phyloP scores from a whole-genome alignment of 1,284 basidiomycete species.

The Malassezia vespertilionis region DNA sequence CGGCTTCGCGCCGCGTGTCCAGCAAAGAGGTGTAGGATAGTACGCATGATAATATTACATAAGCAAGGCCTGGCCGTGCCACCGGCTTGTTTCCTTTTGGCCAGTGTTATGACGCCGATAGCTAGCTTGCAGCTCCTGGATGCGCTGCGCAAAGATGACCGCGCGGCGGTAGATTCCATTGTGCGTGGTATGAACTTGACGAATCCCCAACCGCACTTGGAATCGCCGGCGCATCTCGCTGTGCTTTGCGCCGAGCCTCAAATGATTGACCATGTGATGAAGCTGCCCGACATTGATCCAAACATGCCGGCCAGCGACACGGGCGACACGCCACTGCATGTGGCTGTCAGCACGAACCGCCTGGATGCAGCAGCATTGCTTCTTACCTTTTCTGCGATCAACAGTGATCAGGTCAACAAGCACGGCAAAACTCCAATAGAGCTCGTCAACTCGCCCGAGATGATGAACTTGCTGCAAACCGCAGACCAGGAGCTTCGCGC shows the following conservation, averaged over 20 bases:
- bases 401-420: slow-evolving; percentile 66
- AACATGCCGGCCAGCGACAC: slow-evolving; percentile 39
- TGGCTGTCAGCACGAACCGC: slow-evolving; percentile 70
- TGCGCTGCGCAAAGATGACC: slow-evolving; percentile 53
- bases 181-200: slow-evolving; percentile 33
- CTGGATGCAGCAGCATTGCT: slow-evolving; percentile 57
- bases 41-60: too few relatives aligned
- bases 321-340: slow-evolving; percentile 71
- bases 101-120: too few relatives aligned
- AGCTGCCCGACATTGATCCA: slow-evolving; percentile 55
- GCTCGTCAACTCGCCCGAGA: slow-evolving; percentile 56
- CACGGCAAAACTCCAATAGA: slow-evolving; percentile 65
- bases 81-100: too few relatives aligned
- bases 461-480: slow-evolving; percentile 70
- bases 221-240: slow-evolving; percentile 64
- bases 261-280: slow-evolving; percentile 57
- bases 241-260: slow-evolving; percentile 62
- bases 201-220: slow-evolving; percentile 22
- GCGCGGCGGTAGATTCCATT: slow-evolving; percentile 23
- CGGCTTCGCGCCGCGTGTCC: too few relatives aligned
- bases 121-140: slow-evolving; percentile 67
- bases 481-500: slow-evolving; percentile 68
- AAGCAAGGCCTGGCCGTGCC: too few relatives aligned
- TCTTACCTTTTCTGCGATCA: slow-evolving; percentile 56
- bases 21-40: too few relatives aligned